Percentiles rank a stretch among this genome's conserved stretches.
These are phyloP conservation scores for Verticillium tricorpus DNA, from an alignment of 2,329 filamentous ascomycete species.

Conservation along the genomic window DNA sequence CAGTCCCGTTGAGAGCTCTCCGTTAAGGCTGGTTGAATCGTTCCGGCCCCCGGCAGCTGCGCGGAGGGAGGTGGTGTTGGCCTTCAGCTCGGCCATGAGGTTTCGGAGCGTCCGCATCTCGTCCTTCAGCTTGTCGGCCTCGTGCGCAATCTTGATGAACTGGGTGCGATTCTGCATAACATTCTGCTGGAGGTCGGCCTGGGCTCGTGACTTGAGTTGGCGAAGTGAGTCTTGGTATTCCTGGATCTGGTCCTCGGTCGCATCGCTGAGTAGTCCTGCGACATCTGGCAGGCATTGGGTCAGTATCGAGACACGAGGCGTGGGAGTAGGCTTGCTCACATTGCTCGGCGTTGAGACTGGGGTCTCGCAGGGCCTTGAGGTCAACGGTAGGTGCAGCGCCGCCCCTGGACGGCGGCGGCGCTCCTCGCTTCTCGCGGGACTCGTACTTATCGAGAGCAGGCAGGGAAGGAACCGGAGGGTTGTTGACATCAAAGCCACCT, in stretches of 20 bases:
- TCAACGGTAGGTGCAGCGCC: constrained; percentile 65
- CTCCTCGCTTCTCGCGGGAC: constrained; percentile 40
- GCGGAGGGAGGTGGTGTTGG: constrained; percentile 64
- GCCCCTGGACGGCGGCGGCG: constrained; percentile 49
- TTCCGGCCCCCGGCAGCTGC: constrained; percentile 41
- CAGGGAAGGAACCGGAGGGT: constrained; percentile 68
- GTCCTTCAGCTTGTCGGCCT: constrained; percentile 93
- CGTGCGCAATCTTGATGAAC: constrained; percentile 99
- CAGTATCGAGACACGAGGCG: constrained; percentile 2
- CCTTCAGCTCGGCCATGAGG: constrained; percentile 88
- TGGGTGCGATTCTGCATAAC: constrained; percentile 96
- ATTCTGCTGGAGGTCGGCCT: constrained; percentile 85
- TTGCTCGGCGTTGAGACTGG: constrained; percentile 73
- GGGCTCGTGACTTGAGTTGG: constrained; percentile 72
- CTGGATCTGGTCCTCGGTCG: constrained; percentile 80
- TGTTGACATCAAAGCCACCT: constrained; percentile 59
- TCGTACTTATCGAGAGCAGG: constrained; percentile 58
- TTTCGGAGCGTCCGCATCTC: constrained; percentile 91
- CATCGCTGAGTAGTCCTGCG: constrained; percentile 70
- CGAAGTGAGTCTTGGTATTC: constrained; percentile 74
- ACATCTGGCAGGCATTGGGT: constrained; percentile 42
- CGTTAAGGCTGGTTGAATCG: constrained; percentile 42
- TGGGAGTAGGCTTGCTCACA: constrained; percentile 44
- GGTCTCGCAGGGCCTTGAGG: constrained; percentile 72
- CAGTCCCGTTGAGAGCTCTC: constrained; percentile 48